Evolutionary conservation across 2,329 filamentous ascomycete species (phyloP).

Genomic region (Fusarium tanahbumbuense): DNA sequence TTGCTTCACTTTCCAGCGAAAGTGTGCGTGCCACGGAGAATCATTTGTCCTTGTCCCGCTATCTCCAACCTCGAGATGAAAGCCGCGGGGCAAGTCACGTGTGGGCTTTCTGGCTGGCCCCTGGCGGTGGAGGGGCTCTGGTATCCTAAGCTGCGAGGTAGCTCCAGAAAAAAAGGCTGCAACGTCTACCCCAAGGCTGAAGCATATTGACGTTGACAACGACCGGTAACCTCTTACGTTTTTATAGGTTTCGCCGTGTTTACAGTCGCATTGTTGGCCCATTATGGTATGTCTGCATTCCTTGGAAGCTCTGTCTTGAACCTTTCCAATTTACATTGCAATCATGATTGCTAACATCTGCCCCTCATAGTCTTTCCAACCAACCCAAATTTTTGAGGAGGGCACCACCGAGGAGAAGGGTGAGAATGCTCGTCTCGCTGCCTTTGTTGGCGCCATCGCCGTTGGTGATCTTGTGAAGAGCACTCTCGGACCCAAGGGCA

Average conservation of each 20-base stretch:
- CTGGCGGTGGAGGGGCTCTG: constrained; percentile 45
- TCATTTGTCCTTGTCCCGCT: constrained; percentile 52
- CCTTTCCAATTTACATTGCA: neutral
- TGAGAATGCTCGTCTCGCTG: constrained; percentile 98
- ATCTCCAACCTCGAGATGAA: constrained; percentile 23
- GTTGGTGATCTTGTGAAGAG: constrained; percentile 98
- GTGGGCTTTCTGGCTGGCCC: constrained; percentile 32
- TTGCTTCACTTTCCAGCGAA: constrained; percentile 50
- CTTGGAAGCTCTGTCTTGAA: neutral
- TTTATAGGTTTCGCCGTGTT: constrained; percentile 42
- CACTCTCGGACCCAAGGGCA: constrained; percentile 95
- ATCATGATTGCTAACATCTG: constrained; percentile 37
- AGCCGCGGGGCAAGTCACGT: constrained; percentile 58
- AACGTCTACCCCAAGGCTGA: constrained; percentile 47
- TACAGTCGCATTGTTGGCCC: constrained; percentile 35
- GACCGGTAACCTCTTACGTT: constrained; percentile 41
- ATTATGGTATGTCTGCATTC: constrained; percentile 43
- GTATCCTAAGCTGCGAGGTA: constrained; percentile 45
- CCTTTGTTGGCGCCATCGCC: constrained; percentile 97
- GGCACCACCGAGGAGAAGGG: constrained; percentile 98
- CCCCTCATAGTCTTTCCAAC: constrained; percentile 73
- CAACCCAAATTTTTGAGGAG: constrained; percentile 97
- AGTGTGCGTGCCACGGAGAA: constrained; percentile 57
- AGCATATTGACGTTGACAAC: constrained; percentile 45
- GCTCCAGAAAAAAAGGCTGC: constrained; percentile 48